phyloP scores from a whole-genome alignment of 495 filamentous ascomycete species.

The Daldinia bambusicola region DNA sequence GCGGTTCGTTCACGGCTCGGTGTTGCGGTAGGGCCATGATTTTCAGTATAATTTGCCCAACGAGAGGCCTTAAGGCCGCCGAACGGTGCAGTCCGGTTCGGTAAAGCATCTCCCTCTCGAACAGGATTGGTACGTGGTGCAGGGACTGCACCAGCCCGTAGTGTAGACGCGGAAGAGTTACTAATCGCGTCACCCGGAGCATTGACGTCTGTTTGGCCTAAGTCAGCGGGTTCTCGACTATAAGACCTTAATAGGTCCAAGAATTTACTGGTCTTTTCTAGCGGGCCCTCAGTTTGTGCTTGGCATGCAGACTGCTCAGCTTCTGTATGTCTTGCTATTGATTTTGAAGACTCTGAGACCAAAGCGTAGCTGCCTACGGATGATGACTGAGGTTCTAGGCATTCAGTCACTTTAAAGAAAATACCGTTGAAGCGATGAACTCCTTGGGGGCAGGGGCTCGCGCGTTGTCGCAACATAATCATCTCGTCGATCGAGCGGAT shows the following conservation, averaged over 20 bases:
- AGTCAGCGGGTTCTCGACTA: neutral
- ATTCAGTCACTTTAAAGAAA: neutral
- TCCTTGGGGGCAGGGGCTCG: neutral
- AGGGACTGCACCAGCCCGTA: neutral
- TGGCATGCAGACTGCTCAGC: neutral
- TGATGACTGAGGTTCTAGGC: neutral
- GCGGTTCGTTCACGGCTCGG: neutral
- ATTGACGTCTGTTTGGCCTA: neutral
- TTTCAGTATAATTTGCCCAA: neutral
- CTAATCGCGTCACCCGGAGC: neutral
- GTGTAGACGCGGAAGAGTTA: neutral
- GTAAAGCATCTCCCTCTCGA: neutral
- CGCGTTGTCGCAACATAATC: slow-evolving; percentile 5
- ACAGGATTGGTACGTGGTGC: slow-evolving; percentile 5
- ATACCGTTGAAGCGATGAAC: neutral
- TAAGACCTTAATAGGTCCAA: neutral
- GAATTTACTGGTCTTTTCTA: neutral
- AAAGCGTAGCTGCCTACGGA: neutral
- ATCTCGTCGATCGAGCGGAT: slow-evolving; percentile 26
- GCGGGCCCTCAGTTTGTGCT: neutral
- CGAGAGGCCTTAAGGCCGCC: neutral
- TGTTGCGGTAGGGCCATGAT: neutral
- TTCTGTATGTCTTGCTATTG: neutral
- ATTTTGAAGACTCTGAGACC: neutral
- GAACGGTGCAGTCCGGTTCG: neutral